These are phyloP conservation scores for Fusarium albidum DNA, from an alignment of 2,329 filamentous ascomycete species.

Conservation along the genomic window DNA sequence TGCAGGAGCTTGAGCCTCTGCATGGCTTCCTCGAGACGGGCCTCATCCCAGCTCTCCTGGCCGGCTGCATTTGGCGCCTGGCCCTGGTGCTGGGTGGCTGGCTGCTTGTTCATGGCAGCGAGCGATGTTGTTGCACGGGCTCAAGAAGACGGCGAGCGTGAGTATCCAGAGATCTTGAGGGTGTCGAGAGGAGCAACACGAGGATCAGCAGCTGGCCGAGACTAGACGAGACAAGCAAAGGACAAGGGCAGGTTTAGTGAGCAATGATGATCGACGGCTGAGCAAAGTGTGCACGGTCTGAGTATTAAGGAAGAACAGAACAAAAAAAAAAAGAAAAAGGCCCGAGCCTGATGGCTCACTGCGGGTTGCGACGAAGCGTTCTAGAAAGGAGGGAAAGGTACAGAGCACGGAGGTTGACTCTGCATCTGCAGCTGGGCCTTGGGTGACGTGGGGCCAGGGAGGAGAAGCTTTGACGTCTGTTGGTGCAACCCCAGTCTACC, in stretches of 20 bases:
- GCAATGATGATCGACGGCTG: constrained; percentile 12
- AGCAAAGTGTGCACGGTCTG: constrained; percentile 11
- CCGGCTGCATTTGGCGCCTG: constrained; percentile 32
- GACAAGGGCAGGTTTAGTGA: constrained; percentile 7
- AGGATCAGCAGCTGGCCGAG: constrained; percentile 17
- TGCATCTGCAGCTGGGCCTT: constrained; percentile 19
- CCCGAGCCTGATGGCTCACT: constrained; percentile 6
- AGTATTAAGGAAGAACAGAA: constrained; percentile 16
- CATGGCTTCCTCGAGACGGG: constrained; percentile 58
- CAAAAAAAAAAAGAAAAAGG: constrained; percentile 8
- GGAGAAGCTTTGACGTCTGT: constrained; percentile 36
- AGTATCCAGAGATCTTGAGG: constrained; percentile 14
- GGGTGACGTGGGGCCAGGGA: constrained; percentile 33
- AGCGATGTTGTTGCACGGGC: constrained; percentile 11
- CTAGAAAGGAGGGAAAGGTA: constrained; percentile 30
- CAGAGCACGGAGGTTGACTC: constrained; percentile 19
- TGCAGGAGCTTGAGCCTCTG: constrained; percentile 63
- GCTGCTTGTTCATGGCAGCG: constrained; percentile 33
- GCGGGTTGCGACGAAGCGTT: constrained; percentile 27
- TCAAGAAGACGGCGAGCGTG: constrained; percentile 4
- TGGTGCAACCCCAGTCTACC: constrained; percentile 20
- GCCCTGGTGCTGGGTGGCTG: constrained; percentile 26
- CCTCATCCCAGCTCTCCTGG: constrained; percentile 55
- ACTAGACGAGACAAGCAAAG: constrained; percentile 9
- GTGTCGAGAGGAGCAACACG: constrained; percentile 25